These are phyloP conservation scores for Saccharomycopsis fibuligera DNA, from an alignment of 805 yeast species.

Conservation along the genomic window DNA sequence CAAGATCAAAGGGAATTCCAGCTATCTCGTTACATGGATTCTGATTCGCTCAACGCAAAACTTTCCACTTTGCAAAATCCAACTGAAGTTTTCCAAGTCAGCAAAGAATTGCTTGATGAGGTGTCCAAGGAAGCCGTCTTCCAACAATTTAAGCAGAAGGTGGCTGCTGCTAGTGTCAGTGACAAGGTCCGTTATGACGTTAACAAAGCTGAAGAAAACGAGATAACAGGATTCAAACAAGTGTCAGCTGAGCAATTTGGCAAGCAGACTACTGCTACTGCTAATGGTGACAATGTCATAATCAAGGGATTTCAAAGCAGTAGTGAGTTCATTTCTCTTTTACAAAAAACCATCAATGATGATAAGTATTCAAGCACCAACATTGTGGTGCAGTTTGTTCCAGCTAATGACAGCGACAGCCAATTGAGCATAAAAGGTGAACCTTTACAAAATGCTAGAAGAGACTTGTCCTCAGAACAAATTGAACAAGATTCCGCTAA, in stretches of 20 bases:
- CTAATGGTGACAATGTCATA: background rate
- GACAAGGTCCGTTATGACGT: background rate
- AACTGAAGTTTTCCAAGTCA: slow-evolving; percentile 11
- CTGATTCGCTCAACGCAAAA: background rate
- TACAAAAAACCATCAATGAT: background rate
- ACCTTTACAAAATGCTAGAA: background rate
- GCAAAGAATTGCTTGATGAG: slow-evolving; percentile 1
- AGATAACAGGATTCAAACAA: background rate
- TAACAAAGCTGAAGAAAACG: background rate
- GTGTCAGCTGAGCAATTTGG: background rate
- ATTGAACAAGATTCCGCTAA: slow-evolving; percentile 10
- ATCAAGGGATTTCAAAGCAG: background rate
- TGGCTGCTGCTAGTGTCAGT: background rate
- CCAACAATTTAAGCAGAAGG: background rate
- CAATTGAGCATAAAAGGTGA: background rate
- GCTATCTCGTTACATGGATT: slow-evolving; percentile 6
- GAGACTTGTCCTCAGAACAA: slow-evolving; percentile 10
- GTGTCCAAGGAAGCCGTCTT: background rate
- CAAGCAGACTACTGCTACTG: background rate
- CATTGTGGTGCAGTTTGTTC: slow-evolving; percentile 12
- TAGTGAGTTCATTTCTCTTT: background rate
- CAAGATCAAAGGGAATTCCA: background rate
- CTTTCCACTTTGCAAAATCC: background rate
- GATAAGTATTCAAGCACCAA: slow-evolving; percentile 1
- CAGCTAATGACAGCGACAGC: background rate